These are phyloP conservation scores for Boletus insuetus DNA, from an alignment of 768 basidiomycete species.

Conservation along the genomic window DNA sequence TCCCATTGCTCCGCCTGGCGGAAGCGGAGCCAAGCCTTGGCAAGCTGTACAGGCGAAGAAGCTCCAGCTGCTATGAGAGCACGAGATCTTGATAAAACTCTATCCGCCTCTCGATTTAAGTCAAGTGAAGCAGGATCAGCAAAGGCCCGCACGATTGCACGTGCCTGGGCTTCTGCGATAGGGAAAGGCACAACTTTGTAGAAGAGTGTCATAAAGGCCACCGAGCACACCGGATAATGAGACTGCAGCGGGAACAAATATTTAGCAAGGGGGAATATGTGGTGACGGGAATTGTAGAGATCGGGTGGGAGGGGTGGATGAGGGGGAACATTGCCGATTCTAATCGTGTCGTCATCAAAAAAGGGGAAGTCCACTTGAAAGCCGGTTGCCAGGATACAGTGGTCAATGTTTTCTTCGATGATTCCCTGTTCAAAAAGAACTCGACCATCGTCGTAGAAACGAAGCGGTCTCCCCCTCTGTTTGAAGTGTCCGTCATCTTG, in stretches of 20 bases:
- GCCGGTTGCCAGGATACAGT: slow-evolving; percentile 75
- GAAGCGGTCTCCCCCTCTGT: slow-evolving; percentile 40
- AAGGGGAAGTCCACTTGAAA: slow-evolving; percentile 68
- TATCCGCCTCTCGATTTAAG: slow-evolving; percentile 42
- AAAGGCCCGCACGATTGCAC: slow-evolving; percentile 56
- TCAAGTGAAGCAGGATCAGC: slow-evolving; percentile 50
- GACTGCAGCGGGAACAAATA: slow-evolving; percentile 64
- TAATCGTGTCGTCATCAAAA: slow-evolving; percentile 38
- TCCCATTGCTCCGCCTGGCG: slow-evolving; percentile 55
- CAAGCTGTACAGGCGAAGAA: slow-evolving; percentile 39
- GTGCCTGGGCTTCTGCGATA: slow-evolving; percentile 74
- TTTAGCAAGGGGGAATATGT: slow-evolving; percentile 68
- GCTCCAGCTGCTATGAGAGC: slow-evolving; percentile 34
- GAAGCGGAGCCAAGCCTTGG: slow-evolving; percentile 58
- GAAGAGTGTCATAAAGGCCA: slow-evolving; percentile 68
- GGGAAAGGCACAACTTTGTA: slow-evolving; percentile 69
- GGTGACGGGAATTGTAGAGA: slow-evolving; percentile 62
- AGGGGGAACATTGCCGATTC: slow-evolving; percentile 40
- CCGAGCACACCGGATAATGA: slow-evolving; percentile 42
- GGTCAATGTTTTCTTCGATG: slow-evolving; percentile 51
- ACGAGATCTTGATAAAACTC: slow-evolving; percentile 49
- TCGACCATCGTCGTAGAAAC: slow-evolving; percentile 41
- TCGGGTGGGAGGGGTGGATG: slow-evolving; percentile 47
- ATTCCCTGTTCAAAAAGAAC: slow-evolving; percentile 62
- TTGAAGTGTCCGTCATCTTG: slow-evolving; percentile 37